phyloP scores from a whole-genome alignment of 805 yeast genomes.

The Kluyveromyces starmeri region DNA sequence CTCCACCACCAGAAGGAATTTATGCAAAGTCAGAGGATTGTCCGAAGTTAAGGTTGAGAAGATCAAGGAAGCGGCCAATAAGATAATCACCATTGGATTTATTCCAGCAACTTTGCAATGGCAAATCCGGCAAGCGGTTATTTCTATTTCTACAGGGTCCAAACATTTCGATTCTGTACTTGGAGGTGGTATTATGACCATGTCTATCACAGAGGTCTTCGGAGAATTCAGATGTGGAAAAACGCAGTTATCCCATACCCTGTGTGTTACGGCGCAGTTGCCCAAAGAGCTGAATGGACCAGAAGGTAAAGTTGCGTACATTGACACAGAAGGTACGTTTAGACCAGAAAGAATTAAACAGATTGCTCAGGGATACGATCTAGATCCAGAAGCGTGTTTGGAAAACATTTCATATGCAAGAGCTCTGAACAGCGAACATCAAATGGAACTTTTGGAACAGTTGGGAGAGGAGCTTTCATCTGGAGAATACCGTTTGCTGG shows the following conservation, averaged over 20 bases:
- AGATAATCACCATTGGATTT: constrained; percentile 56
- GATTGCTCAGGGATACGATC: constrained; percentile 60
- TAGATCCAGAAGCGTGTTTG: constrained; percentile 60
- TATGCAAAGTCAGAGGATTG: constrained; percentile 59
- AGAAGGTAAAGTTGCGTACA: constrained; percentile 71
- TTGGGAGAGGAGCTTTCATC: constrained; percentile 60
- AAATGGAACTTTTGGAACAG: constrained; percentile 59
- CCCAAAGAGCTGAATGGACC: constrained; percentile 68
- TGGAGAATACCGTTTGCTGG: constrained; percentile 52
- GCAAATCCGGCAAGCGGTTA: constrained; percentile 52
- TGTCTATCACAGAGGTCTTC: constrained; percentile 69
- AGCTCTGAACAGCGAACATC: constrained; percentile 73
- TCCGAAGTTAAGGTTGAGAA: constrained; percentile 73
- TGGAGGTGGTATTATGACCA: constrained; percentile 72
- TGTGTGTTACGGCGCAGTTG: constrained; percentile 67
- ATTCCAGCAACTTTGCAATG: constrained; percentile 67
- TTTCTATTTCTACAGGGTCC: constrained; percentile 61
- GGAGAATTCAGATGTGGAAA: constrained; percentile 79
- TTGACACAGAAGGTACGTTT: constrained; percentile 77
- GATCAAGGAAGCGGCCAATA: constrained; percentile 64
- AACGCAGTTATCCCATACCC: constrained; percentile 72
- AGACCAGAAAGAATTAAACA: constrained; percentile 59
- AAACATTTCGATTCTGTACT: constrained; percentile 57
- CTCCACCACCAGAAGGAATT: constrained; percentile 55
- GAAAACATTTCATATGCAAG: constrained; percentile 70